Conservation (phyloP, 148 eudicot species). For the Pharnaceum exiguum region DNA sequence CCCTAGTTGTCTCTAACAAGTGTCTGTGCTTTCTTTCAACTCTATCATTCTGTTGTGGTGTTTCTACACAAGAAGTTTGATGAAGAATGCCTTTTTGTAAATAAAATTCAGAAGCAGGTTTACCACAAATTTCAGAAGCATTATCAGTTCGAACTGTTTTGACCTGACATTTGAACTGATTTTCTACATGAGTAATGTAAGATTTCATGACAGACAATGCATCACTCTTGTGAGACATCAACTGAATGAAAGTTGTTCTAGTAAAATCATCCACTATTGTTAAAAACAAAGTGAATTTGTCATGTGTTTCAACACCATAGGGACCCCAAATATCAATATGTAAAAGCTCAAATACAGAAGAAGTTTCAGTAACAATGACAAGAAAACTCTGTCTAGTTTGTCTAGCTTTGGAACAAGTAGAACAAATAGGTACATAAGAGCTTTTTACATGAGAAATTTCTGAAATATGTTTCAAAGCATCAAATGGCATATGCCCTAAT, state of each 20-base stretch:
- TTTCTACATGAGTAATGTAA: not conserved
- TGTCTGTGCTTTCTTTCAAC: constrained; percentile 1
- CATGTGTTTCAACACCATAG: not conserved
- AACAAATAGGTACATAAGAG: not conserved
- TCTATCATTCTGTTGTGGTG: not conserved
- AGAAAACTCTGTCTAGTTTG: not conserved
- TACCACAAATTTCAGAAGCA: not conserved
- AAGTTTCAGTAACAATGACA: not conserved
- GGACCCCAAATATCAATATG: constrained; percentile 4
- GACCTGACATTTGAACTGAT: not conserved
- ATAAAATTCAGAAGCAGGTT: not conserved
- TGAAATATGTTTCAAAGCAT: not conserved
- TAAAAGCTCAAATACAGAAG: not conserved
- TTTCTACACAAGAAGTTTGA: not conserved
- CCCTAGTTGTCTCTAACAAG: not conserved
- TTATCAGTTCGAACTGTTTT: not conserved
- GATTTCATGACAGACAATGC: not conserved
- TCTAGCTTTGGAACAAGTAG: not conserved
- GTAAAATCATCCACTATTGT: not conserved
- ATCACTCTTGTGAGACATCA: not conserved
- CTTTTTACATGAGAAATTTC: too few relatives aligned
- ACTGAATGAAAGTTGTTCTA: not conserved
- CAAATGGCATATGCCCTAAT: not conserved
- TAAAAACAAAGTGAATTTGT: not conserved
- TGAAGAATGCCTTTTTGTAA: not conserved